phyloP scores from a whole-genome alignment of 23 red algal genomes.

The Gracilaria caudata region DNA sequence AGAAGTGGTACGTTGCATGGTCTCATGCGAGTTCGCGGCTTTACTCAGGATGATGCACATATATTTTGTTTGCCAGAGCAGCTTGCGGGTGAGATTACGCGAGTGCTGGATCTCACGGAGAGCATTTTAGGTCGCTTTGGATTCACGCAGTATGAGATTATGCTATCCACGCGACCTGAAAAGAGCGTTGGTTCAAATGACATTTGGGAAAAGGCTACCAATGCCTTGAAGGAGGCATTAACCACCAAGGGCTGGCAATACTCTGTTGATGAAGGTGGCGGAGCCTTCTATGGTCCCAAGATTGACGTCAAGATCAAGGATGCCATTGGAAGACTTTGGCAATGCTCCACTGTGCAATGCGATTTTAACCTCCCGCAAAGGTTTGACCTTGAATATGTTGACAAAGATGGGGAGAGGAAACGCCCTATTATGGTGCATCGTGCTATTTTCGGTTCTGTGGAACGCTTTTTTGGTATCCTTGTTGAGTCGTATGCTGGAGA shows the following conservation, averaged over 20 bases:
- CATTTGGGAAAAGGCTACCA: slow-evolving; percentile 86
- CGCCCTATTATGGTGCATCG: slow-evolving; percentile 99
- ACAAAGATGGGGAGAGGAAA: slow-evolving; percentile 53
- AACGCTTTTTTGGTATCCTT: slow-evolving; percentile 98
- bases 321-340: slow-evolving; percentile 97
- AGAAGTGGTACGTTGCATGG: slow-evolving; percentile 98
- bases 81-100: slow-evolving; percentile 78
- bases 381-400: slow-evolving; percentile 94
- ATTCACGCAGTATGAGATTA: slow-evolving; percentile 94
- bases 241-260: slow-evolving; percentile 86
- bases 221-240: slow-evolving; percentile 83
- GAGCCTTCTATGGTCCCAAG: slow-evolving; percentile 99
- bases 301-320: slow-evolving; percentile 99
- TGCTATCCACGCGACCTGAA: slow-evolving; percentile 94
- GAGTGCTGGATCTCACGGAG: slow-evolving; percentile 93
- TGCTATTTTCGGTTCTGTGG: slow-evolving; percentile 95
- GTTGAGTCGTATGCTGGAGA: slow-evolving; percentile 93
- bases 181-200: slow-evolving; percentile 95
- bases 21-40: slow-evolving; percentile 97
- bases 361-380: slow-evolving; percentile 97
- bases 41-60: slow-evolving; percentile 99
- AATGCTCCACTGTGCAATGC: slow-evolving; percentile 99
- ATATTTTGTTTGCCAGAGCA: slow-evolving; percentile 97
- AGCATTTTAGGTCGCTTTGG: slow-evolving; percentile 92
- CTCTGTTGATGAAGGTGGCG: slow-evolving; percentile 92